Evolutionary conservation across 2,329 filamentous ascomycete species (phyloP).

Genomic region (Monosporascus sp.): DNA sequence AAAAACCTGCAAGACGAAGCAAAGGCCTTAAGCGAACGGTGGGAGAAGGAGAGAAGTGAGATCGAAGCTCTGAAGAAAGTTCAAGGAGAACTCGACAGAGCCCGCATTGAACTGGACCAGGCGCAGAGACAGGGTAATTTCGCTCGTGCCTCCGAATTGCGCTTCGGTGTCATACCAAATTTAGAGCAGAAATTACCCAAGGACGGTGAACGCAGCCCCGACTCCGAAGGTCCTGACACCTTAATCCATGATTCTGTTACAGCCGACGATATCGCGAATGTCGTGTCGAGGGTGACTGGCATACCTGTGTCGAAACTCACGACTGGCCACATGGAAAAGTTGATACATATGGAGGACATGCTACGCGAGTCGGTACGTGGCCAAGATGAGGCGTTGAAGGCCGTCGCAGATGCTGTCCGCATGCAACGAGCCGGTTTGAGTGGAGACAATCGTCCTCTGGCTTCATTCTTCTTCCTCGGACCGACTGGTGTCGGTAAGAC

Average conservation of each 20-base stretch:
- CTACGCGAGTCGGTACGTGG: slow-evolving; percentile 80
- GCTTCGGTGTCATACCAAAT: slow-evolving; percentile 80
- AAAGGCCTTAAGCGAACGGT: slow-evolving; percentile 68
- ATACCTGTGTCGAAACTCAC: slow-evolving; percentile 92
- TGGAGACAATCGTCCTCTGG: slow-evolving; percentile 84
- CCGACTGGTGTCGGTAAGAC: slow-evolving; percentile 97
- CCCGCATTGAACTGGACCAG: slow-evolving; percentile 77
- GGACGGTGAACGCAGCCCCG: slow-evolving; percentile 50
- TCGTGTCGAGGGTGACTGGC: slow-evolving; percentile 86
- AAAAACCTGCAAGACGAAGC: slow-evolving; percentile 74
- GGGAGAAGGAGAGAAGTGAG: slow-evolving; percentile 84
- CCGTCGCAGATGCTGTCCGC: slow-evolving; percentile 87
- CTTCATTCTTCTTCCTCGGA: slow-evolving; percentile 96
- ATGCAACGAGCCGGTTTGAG: slow-evolving; percentile 90
- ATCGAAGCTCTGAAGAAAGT: slow-evolving; percentile 82
- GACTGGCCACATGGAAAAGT: slow-evolving; percentile 86
- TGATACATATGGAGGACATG: slow-evolving; percentile 92
- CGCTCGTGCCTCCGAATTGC: slow-evolving; percentile 80
- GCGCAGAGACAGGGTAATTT: slow-evolving; percentile 87
- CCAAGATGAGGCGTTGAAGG: slow-evolving; percentile 87
- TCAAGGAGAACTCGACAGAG: slow-evolving; percentile 83
- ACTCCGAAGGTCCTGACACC: slow-evolving; percentile 38
- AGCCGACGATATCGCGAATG: slow-evolving; percentile 85
- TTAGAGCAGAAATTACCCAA: slow-evolving; percentile 75
- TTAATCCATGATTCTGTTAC: slow-evolving; percentile 94